A percentile compares a stretch with the other conserved stretches of the same genome.
phyloP scores from a whole-genome alignment of 1,284 basidiomycete species.

The Austroboletus niveus region DNA sequence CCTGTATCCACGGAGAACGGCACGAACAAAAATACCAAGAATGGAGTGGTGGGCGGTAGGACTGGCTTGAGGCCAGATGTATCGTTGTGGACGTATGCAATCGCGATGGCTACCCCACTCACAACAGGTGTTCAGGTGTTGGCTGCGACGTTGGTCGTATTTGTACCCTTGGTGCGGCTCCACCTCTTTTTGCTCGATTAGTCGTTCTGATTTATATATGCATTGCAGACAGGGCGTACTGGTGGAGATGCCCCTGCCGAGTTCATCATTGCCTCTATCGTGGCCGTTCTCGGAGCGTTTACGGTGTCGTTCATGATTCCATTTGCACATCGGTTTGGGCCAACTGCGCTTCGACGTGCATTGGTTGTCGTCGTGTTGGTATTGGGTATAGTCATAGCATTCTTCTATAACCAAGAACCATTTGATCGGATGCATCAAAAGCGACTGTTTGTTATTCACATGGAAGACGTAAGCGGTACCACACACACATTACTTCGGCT shows the following conservation, averaged over 20 bases:
- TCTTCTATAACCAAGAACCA: constrained; percentile 61
- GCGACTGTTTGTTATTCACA: constrained; percentile 81
- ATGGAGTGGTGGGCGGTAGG: not conserved
- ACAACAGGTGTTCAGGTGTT: constrained; percentile 70
- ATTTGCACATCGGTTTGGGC: constrained; percentile 74
- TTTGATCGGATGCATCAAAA: constrained; percentile 91
- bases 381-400: constrained; percentile 53
- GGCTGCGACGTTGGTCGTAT: constrained; percentile 78
- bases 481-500: not conserved
- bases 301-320: constrained; percentile 65
- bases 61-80: constrained; percentile 33
- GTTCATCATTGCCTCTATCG: constrained; percentile 83
- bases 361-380: constrained; percentile 48
- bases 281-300: constrained; percentile 60
- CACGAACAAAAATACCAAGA: not conserved
- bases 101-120: constrained; percentile 64
- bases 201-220: not conserved
- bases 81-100: constrained; percentile 62
- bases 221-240: constrained; percentile 64
- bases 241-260: constrained; percentile 82
- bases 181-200: not conserved
- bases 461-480: constrained; percentile 71
- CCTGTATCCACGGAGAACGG: not conserved
- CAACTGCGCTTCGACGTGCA: constrained; percentile 44
- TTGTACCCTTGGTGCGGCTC: constrained; percentile 80